Percentiles rank a stretch among this genome's conserved stretches.
phyloP scores from a whole-genome alignment of 129 eudicot species.

The Saposhnikovia divaricata region DNA sequence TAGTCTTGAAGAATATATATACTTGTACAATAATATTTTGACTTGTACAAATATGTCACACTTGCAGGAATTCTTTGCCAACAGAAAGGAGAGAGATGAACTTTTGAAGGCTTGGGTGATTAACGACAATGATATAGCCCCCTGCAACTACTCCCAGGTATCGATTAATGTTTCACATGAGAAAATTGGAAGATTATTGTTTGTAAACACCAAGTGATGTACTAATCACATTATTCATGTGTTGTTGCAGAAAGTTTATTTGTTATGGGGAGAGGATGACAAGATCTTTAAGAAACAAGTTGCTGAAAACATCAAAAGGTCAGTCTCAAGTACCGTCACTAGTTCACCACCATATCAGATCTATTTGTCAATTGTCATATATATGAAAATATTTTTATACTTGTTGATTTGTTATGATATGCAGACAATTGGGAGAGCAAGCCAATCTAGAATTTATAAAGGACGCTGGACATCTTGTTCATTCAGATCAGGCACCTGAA shows the following conservation, averaged over 20 bases:
- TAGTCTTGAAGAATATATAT: not conserved
- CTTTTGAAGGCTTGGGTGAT: slow-evolving; percentile 40
- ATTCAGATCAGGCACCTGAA: slow-evolving; percentile 25
- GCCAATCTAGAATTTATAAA: slow-evolving; percentile 23
- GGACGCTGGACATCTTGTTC: slow-evolving; percentile 46
- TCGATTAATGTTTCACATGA: not conserved
- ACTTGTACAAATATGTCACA: not conserved
- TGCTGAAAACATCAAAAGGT: slow-evolving; percentile 37
- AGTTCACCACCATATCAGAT: not conserved
- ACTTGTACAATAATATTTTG: not conserved
- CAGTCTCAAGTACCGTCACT: slow-evolving; percentile 13
- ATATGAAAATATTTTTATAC: no score
- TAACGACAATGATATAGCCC: slow-evolving; percentile 26
- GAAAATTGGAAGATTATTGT: not conserved
- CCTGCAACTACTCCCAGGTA: slow-evolving; percentile 41
- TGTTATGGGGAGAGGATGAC: slow-evolving; percentile 43
- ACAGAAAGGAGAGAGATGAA: slow-evolving; percentile 47
- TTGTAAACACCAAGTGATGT: not conserved
- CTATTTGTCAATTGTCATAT: not conserved
- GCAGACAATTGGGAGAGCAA: slow-evolving; percentile 35
- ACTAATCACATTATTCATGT: not conserved
- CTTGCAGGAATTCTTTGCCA: slow-evolving; percentile 37
- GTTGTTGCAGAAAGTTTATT: slow-evolving; percentile 29
- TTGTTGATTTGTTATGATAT: not conserved
- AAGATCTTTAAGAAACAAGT: slow-evolving; percentile 32